These are phyloP conservation scores for Trichoderma sp. DNA, from an alignment of 2,329 filamentous ascomycete species.

Conservation along the genomic window DNA sequence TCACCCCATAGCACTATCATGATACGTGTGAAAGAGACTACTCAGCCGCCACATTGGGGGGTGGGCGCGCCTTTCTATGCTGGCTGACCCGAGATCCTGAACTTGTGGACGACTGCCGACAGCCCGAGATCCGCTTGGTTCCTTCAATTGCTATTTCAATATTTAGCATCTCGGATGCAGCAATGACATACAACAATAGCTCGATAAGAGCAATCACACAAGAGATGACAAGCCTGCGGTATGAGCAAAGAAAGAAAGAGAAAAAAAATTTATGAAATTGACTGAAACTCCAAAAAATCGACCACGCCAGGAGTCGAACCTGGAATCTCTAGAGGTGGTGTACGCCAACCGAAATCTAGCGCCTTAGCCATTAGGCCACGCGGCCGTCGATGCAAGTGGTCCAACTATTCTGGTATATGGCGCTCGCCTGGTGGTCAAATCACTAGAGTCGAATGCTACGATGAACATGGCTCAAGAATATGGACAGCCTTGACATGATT, in stretches of 20 bases:
- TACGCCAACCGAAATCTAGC: slow-evolving; percentile 34
- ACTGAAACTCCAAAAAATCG: slow-evolving; percentile 21
- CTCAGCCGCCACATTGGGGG: slow-evolving; percentile 1
- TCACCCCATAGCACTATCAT: neutral
- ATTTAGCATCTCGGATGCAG: neutral
- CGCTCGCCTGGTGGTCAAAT: neutral
- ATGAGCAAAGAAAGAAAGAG: neutral
- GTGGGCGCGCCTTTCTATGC: neutral
- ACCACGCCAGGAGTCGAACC: slow-evolving; percentile 38
- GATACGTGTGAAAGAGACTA: neutral
- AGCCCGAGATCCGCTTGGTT: slow-evolving; percentile 6
- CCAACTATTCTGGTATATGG: neutral
- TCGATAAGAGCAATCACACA: neutral
- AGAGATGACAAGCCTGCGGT: too few relatives aligned
- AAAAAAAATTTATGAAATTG: neutral
- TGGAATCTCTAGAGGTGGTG: slow-evolving; percentile 34
- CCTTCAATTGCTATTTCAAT: neutral
- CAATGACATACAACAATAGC: neutral
- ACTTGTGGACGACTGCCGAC: neutral
- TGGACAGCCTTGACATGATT: neutral
- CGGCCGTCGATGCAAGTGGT: slow-evolving; percentile 25
- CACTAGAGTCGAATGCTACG: neutral
- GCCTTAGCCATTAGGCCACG: slow-evolving; percentile 38
- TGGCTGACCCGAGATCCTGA: slow-evolving; percentile 13
- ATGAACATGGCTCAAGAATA: neutral